Percentiles rank a stretch among this genome's conserved stretches.
These are phyloP conservation scores for Nidularia pulvinata DNA, from an alignment of 768 basidiomycete genomes.

Conservation along the genomic window DNA sequence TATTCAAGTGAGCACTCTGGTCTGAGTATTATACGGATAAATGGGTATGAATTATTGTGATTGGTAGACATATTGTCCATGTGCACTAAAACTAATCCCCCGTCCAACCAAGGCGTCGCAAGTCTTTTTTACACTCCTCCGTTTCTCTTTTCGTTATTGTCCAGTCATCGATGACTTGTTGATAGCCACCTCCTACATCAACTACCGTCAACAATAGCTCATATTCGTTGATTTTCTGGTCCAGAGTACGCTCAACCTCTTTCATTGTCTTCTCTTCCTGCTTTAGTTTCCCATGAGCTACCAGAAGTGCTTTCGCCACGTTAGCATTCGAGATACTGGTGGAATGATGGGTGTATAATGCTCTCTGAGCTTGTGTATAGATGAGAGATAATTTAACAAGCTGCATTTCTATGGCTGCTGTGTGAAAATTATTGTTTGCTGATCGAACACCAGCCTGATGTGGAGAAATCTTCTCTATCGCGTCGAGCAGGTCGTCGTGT, in stretches of 20 bases:
- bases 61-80: too few relatives aligned
- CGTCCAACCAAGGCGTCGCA: slow-evolving; percentile 50
- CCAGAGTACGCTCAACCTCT: slow-evolving; percentile 31
- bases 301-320: slow-evolving; percentile 29
- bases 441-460: slow-evolving; percentile 20
- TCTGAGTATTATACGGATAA: too few relatives aligned
- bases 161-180: slow-evolving; percentile 48
- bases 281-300: slow-evolving; percentile 25
- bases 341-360: slow-evolving; percentile 34
- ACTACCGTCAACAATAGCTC: slow-evolving; percentile 36
- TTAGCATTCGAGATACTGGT: slow-evolving; percentile 12
- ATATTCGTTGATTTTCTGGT: slow-evolving; percentile 38
- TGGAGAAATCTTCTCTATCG: slow-evolving; percentile 22
- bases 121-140: slow-evolving; percentile 47
- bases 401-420: slow-evolving; percentile 42
- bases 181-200: slow-evolving; percentile 40
- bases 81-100: slow-evolving; percentile 10
- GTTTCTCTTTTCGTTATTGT: slow-evolving; percentile 42
- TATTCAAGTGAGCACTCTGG: too few relatives aligned
- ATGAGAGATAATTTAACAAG: slow-evolving; percentile 47
- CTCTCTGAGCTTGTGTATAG: slow-evolving; percentile 32
- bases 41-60: too few relatives aligned
- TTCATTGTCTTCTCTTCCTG: slow-evolving; percentile 31
- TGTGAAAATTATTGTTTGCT: slow-evolving; percentile 36
- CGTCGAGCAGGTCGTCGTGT: slow-evolving; percentile 19